These are phyloP conservation scores for Tolypocladium capitatum DNA, from an alignment of 2,329 filamentous ascomycete species.

Conservation along the genomic window DNA sequence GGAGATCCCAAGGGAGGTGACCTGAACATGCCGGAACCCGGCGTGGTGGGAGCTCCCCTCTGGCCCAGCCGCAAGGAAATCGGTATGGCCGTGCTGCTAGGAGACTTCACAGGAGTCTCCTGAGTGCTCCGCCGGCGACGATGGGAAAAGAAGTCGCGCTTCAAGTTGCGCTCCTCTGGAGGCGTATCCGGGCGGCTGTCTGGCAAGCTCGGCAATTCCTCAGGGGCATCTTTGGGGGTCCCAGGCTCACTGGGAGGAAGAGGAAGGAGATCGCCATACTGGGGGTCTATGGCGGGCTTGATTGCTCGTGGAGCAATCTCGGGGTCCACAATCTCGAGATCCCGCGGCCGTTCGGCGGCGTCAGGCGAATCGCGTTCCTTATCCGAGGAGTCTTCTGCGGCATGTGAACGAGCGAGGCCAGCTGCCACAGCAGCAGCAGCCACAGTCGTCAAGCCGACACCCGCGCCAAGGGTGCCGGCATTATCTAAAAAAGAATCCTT, in stretches of 20 bases:
- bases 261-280: slow-evolving; percentile 51
- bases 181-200: slow-evolving; percentile 47
- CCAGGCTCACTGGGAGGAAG: slow-evolving; percentile 47
- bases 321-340: slow-evolving; percentile 34
- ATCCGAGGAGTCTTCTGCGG: slow-evolving; percentile 29
- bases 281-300: slow-evolving; percentile 53
- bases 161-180: slow-evolving; percentile 30
- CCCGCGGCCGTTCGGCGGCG: slow-evolving; percentile 10
- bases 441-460: slow-evolving; percentile 49
- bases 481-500: slow-evolving; percentile 58
- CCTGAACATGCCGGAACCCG: slow-evolving; percentile 17
- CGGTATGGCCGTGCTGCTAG: slow-evolving; percentile 45
- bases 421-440: slow-evolving; percentile 24
- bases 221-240: slow-evolving; percentile 26
- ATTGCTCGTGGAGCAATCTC: slow-evolving; percentile 45
- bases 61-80: slow-evolving; percentile 40
- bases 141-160: slow-evolving; percentile 27
- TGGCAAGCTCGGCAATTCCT: slow-evolving; percentile 39
- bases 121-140: slow-evolving; percentile 34
- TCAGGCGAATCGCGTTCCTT: slow-evolving; percentile 20
- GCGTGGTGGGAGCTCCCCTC: slow-evolving; percentile 30
- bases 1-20: slow-evolving; percentile 25
- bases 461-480: slow-evolving; percentile 56
- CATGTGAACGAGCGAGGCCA: slow-evolving; percentile 28
- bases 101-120: slow-evolving; percentile 34